These are phyloP conservation scores for Colletotrichum tofieldiae DNA, from an alignment of 2,329 filamentous ascomycete species.

Conservation along the genomic window DNA sequence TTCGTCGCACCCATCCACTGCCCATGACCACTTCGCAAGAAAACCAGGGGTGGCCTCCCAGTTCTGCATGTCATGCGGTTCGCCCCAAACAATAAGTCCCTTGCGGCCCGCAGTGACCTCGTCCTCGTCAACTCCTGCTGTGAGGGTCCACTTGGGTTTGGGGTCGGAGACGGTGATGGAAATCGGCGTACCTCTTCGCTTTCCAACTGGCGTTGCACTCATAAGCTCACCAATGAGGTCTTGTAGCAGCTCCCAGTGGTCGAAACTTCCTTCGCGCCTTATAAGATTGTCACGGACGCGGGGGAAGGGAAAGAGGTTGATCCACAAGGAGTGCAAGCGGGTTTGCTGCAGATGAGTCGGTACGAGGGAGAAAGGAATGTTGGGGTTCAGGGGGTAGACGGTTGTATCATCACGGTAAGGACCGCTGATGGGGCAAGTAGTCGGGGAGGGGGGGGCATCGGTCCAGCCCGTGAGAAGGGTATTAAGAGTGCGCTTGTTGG, in stretches of 20 bases:
- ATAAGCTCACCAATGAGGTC: conserved; percentile 36
- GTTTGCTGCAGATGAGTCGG: conserved; percentile 28
- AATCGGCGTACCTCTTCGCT: background rate
- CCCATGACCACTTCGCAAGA: conserved; percentile 46
- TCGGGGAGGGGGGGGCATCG: background rate
- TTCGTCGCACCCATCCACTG: conserved; percentile 44
- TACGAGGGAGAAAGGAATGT: conserved; percentile 31
- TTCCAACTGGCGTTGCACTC: conserved; percentile 1
- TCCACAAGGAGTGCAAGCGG: conserved; percentile 25
- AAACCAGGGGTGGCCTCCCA: conserved; percentile 48
- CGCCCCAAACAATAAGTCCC: conserved; percentile 48
- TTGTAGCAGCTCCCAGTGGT: conserved; percentile 27
- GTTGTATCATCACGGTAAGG: conserved; percentile 29
- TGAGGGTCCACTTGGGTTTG: background rate
- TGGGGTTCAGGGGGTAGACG: conserved; percentile 33
- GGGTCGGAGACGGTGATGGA: conserved; percentile 15
- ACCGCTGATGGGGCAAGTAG: conserved; percentile 17
- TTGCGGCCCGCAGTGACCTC: conserved; percentile 27
- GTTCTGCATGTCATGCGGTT: conserved; percentile 43
- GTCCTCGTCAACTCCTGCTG: conserved; percentile 5
- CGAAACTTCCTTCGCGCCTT: conserved; percentile 22
- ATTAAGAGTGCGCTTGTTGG: conserved; percentile 26
- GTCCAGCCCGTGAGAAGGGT: conserved; percentile 19
- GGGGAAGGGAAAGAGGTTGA: conserved; percentile 37
- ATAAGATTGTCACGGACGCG: conserved; percentile 39